These are phyloP conservation scores for Aquilaria agallochum DNA, from an alignment of 441 rosid genomes.

Conservation along the genomic window DNA sequence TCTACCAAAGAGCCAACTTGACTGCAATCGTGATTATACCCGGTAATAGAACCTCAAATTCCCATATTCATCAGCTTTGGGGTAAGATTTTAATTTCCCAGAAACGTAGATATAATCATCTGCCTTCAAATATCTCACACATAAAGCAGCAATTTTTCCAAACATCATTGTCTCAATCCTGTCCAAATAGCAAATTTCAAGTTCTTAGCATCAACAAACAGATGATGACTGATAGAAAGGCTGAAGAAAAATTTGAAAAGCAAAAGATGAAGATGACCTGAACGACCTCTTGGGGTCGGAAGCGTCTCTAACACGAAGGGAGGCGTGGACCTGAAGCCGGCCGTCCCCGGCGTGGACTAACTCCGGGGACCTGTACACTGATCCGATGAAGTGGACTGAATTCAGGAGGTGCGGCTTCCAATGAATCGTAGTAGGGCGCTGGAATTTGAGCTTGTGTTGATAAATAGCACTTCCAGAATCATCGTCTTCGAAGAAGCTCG, in stretches of 20 bases:
- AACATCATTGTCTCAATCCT: slow-evolving; percentile 52
- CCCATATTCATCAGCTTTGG: slow-evolving; percentile 20
- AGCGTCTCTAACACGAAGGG: slow-evolving; percentile 33
- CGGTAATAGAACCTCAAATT: slow-evolving; percentile 20
- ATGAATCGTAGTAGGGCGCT: slow-evolving; percentile 48
- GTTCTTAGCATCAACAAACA: not conserved
- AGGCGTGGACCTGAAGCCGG: slow-evolving; percentile 35
- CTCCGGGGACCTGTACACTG: slow-evolving; percentile 32
- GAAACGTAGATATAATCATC: slow-evolving; percentile 61
- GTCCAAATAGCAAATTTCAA: slow-evolving; percentile 1
- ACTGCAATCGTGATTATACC: slow-evolving; percentile 26
- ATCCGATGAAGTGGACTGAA: slow-evolving; percentile 56
- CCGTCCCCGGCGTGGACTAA: slow-evolving; percentile 9
- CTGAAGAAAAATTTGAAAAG: not conserved
- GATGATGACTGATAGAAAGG: not conserved
- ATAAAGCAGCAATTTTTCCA: slow-evolving; percentile 42
- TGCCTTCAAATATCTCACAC: slow-evolving; percentile 44
- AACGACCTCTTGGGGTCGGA: slow-evolving; percentile 23
- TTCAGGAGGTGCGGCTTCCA: slow-evolving; percentile 30
- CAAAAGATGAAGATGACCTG: slow-evolving; percentile 28
- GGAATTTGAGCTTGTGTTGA: slow-evolving; percentile 42
- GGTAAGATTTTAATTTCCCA: slow-evolving; percentile 37
- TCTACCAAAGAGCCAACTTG: not conserved
- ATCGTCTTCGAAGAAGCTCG: slow-evolving; percentile 26
- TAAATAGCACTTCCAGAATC: slow-evolving; percentile 40